Evolutionary conservation across 331 rosid genomes (phyloP).

Genomic region (Saraca asoca): DNA sequence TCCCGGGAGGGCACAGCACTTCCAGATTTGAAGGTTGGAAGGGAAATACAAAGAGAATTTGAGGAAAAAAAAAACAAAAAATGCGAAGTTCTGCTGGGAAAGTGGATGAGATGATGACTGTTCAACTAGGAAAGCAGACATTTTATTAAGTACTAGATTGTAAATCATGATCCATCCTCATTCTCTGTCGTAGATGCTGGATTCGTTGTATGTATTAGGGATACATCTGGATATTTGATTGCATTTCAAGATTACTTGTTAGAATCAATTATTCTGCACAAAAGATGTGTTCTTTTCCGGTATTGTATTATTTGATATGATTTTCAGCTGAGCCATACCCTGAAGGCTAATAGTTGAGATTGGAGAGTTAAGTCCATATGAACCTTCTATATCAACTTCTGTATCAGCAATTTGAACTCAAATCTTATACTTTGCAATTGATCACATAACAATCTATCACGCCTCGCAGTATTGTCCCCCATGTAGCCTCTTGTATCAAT

Average conservation of each 20-base stretch:
- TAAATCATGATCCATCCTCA: conserved; percentile 29
- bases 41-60: conserved; percentile 25
- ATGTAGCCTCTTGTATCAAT: too few relatives aligned
- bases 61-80: neutral
- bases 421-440: too few relatives aligned
- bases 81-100: conserved; percentile 29
- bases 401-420: too few relatives aligned
- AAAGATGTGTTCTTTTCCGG: too few relatives aligned
- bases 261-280: too few relatives aligned
- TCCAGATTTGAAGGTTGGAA: conserved; percentile 31
- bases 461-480: too few relatives aligned
- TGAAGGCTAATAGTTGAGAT: too few relatives aligned
- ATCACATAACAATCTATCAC: too few relatives aligned
- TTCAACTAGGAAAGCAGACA: conserved; percentile 26
- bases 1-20: conserved; percentile 25
- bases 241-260: conserved; percentile 28
- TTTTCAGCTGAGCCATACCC: too few relatives aligned
- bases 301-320: too few relatives aligned
- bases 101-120: conserved; percentile 19
- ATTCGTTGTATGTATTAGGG: conserved; percentile 26
- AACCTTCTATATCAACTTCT: too few relatives aligned
- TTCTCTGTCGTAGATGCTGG: conserved; percentile 27
- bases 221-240: conserved; percentile 17
- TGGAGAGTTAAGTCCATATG: too few relatives aligned
- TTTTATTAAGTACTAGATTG: conserved; percentile 28